Evolutionary conservation across 1,284 basidiomycete genomes (phyloP), one percentile per base, ranked within the genome.

Genomic region (Ustilago loliicola): DNA sequence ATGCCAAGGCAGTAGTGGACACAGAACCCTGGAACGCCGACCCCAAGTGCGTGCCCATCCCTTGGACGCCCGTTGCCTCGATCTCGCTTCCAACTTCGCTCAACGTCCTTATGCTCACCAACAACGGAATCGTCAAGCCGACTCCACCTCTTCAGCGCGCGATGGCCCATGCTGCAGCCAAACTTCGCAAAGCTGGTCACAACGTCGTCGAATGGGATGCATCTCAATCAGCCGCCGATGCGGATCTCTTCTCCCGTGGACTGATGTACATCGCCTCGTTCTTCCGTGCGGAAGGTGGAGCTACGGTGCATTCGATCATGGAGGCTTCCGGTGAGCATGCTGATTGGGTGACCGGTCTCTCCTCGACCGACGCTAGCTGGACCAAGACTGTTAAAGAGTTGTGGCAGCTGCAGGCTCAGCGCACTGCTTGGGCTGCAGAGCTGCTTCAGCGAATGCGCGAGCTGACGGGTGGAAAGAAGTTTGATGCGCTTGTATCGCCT

Each of bases 131-230:
- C 13, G 87, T 90, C 11, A 83, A 87, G n/a, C 93, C 93, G 2
- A 90, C 92, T 66, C 93, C 93, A 0, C 92, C 93, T 0, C 86
- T 94, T 21, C 87, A 83, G 19, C 88, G 93, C 38, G 93, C 91
- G 0, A 86, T 95, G 47, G 88, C 90, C 74, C 88, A 88, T 64
- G 89, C 89, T 1, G 90, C 90, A 82, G 85, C 87, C 1, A 91
- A 92, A 0, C 87, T 95, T 27, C 78, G 89, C 36, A 88, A 87
- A 3, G 91, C 91, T 8, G 93, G 93, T 0, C 93, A 94, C 83
- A 88, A 89, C 81, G 88, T 89, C 5, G 78, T 89, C 45, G 82
- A 88, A 68, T 91, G 90, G 90, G 80, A 82, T 47, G 66, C 71
- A 0, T 68, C 68, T 19, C 21, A 36, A n/a, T 32, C 40, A 11